These are phyloP conservation scores for Gigaspora rosea DNA, from an alignment of 192 early-diverging fungal genomes.

Conservation along the genomic window DNA sequence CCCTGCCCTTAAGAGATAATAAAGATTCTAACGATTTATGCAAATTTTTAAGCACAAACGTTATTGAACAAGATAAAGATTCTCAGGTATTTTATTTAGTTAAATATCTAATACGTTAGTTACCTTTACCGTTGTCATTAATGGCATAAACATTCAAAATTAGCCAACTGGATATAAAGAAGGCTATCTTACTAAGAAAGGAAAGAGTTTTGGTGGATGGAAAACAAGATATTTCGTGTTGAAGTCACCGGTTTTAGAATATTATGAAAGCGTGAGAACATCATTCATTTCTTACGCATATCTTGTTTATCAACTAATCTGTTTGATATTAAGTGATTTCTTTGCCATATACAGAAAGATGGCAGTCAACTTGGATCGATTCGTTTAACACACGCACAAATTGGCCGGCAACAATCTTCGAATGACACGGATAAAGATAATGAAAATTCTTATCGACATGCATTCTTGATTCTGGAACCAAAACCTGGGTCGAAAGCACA, in stretches of 20 bases:
- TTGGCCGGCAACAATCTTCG: slow-evolving; percentile 57
- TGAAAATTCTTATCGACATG: slow-evolving; percentile 77
- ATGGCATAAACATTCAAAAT: too few species aligned
- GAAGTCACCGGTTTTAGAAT: slow-evolving; percentile 68
- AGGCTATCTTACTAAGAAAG: slow-evolving; percentile 88
- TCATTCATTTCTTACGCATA: not conserved
- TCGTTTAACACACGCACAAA: slow-evolving; percentile 72
- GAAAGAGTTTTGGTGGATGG: slow-evolving; percentile 98
- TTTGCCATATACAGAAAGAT: slow-evolving; percentile 57
- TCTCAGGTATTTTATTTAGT: slow-evolving; percentile 33
- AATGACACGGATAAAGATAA: slow-evolving; percentile 36
- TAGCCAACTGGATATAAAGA: slow-evolving; percentile 69
- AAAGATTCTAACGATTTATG: slow-evolving; percentile 61
- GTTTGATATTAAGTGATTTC: not conserved
- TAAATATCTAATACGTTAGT: too few species aligned
- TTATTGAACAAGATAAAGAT: slow-evolving; percentile 51
- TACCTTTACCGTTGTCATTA: too few species aligned
- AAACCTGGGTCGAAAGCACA: slow-evolving; percentile 56
- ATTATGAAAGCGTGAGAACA: slow-evolving; percentile 72
- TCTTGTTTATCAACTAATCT: not conserved
- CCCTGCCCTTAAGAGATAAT: slow-evolving; percentile 49
- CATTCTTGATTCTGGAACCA: slow-evolving; percentile 83
- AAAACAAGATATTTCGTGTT: slow-evolving; percentile 87
- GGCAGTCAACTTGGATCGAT: slow-evolving; percentile 73
- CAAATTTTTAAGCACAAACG: slow-evolving; percentile 76